Conservation (phyloP, 192 early-diverging fungal species). For the Dissophora globulifera region DNA sequence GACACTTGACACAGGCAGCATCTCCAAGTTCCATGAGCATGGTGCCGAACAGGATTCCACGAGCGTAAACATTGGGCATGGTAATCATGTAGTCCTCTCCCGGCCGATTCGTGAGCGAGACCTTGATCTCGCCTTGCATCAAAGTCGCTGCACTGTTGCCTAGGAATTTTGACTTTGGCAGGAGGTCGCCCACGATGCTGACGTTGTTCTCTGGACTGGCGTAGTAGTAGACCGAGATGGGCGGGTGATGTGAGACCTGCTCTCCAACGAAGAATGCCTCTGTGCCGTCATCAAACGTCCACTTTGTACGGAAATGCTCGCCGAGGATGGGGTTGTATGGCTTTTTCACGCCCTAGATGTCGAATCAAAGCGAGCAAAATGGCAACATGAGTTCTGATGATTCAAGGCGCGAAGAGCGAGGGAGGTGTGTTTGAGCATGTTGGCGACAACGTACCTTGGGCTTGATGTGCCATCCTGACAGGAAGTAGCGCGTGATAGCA, state of each 20-base stretch:
- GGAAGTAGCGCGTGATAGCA: slow-evolving; percentile 84
- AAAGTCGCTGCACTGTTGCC: slow-evolving; percentile 94
- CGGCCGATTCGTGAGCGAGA: slow-evolving; percentile 69
- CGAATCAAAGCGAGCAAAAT: neutral
- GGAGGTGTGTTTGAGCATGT: too few relatives aligned
- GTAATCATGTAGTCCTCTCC: slow-evolving; percentile 84
- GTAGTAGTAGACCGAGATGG: slow-evolving; percentile 87
- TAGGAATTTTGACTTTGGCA: slow-evolving; percentile 86
- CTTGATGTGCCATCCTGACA: slow-evolving; percentile 93
- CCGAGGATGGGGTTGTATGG: slow-evolving; percentile 96
- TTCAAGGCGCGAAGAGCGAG: too few relatives aligned
- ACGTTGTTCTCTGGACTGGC: slow-evolving; percentile 83
- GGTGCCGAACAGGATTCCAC: slow-evolving; percentile 92
- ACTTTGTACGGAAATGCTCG: slow-evolving; percentile 90
- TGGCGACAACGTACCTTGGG: slow-evolving; percentile 80
- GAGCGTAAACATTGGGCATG: slow-evolving; percentile 94
- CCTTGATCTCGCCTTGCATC: slow-evolving; percentile 79
- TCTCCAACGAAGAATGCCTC: slow-evolving; percentile 86
- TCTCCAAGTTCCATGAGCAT: slow-evolving; percentile 96
- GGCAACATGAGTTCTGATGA: too few relatives aligned
- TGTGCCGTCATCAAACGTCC: slow-evolving; percentile 74
- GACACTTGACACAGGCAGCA: slow-evolving; percentile 74
- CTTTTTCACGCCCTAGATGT: slow-evolving; percentile 87
- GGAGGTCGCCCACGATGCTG: slow-evolving; percentile 80
- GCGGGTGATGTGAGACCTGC: slow-evolving; percentile 96